Conservation (phyloP, 805 yeast species). For the Wickerhamomyces alni region DNA sequence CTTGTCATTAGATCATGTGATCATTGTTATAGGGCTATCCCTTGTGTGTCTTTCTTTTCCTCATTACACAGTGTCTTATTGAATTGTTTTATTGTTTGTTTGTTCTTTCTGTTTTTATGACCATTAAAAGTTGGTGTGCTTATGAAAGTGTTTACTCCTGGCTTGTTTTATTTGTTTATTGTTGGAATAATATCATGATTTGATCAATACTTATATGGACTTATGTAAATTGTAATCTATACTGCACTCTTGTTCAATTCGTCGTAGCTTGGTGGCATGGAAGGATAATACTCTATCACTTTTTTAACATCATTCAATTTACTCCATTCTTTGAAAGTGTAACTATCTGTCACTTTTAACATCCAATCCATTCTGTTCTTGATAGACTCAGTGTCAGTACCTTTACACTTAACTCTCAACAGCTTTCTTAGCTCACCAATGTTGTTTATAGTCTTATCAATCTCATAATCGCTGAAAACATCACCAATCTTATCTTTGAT, state of each 20-base stretch:
- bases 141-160: background rate
- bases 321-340: constrained; percentile 56
- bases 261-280: constrained; percentile 35
- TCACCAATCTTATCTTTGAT: constrained; percentile 50
- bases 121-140: background rate
- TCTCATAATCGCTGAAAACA: constrained; percentile 32
- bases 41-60: background rate
- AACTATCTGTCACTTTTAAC: constrained; percentile 54
- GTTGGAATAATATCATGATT: too few species aligned
- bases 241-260: background rate
- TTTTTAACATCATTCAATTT: constrained; percentile 26
- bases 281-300: constrained; percentile 45
- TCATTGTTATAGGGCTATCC: too few species aligned
- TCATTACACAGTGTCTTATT: too few species aligned
- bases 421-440: constrained; percentile 49
- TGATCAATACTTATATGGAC: too few species aligned
- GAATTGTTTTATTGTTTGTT: background rate
- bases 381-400: constrained; percentile 41
- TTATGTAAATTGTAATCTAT: too few species aligned
- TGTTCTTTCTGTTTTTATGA: background rate
- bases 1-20: too few species aligned
- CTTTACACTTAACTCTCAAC: constrained; percentile 40
- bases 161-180: constrained; percentile 10
- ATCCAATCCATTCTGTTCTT: constrained; percentile 70
- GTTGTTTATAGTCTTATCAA: constrained; percentile 53